Evolutionary conservation across 192 early-diverging fungal genomes (phyloP).

Genomic region (Umbelopsis vinacea): DNA sequence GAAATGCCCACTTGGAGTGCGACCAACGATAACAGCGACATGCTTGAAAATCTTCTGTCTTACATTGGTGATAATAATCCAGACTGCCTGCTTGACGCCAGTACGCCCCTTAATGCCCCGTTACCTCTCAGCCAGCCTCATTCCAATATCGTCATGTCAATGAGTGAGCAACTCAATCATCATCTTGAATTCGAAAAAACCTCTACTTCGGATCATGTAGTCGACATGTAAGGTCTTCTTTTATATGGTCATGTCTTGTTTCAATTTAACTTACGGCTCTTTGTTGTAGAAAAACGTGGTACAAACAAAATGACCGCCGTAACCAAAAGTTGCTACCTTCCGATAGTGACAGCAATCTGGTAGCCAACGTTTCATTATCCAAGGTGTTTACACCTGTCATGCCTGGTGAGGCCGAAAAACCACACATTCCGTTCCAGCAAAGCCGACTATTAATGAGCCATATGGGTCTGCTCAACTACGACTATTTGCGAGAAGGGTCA

Average conservation of each 20-base stretch:
- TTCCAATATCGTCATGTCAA: conserved; percentile 23
- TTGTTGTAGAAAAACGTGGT: conserved; percentile 9
- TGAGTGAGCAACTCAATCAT: conserved; percentile 49
- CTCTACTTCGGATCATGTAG: conserved; percentile 23
- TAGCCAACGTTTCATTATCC: conserved; percentile 49
- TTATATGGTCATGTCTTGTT: background rate
- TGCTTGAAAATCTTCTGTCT: conserved; percentile 58
- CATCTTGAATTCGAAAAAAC: conserved; percentile 53
- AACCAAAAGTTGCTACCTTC: background rate
- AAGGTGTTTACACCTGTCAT: conserved; percentile 56
- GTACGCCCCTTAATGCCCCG: conserved; percentile 44
- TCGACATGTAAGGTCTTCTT: conserved; percentile 27
- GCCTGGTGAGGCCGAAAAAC: conserved; percentile 54
- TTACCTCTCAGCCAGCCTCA: conserved; percentile 27
- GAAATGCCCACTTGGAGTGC: background rate
- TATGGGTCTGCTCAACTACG: conserved; percentile 74
- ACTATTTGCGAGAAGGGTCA: conserved; percentile 68
- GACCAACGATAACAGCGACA: conserved; percentile 48
- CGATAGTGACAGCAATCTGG: background rate
- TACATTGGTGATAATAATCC: conserved; percentile 61
- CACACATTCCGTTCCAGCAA: conserved; percentile 60
- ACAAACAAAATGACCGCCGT: background rate
- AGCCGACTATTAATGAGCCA: conserved; percentile 77
- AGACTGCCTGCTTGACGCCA: conserved; percentile 59
- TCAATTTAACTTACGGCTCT: background rate